phyloP scores from a whole-genome alignment of 2,329 filamentous ascomycete species.

The Neofusicoccum cordaticola region DNA sequence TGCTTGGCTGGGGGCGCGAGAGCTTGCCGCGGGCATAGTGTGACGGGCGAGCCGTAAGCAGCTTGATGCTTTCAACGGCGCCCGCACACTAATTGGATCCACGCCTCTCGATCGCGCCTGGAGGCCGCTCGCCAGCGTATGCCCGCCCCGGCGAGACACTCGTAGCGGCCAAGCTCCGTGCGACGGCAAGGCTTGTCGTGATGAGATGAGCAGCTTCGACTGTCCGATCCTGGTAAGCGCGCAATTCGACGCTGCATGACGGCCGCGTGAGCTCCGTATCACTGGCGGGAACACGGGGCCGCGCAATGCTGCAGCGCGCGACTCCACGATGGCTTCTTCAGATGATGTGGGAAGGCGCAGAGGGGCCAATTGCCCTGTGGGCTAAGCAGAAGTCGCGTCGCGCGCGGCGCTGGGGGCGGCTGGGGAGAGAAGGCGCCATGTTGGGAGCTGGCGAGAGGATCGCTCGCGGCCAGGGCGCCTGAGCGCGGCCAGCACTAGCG shows the following conservation, averaged over 20 bases:
- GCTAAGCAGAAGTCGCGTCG: not conserved
- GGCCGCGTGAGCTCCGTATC: conserved; percentile 4
- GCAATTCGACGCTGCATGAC: not conserved
- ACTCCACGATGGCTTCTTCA: not conserved
- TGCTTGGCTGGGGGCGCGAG: too few relatives aligned
- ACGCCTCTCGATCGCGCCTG: not conserved
- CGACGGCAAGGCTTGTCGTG: not conserved
- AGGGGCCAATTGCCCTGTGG: not conserved
- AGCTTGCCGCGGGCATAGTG: not conserved
- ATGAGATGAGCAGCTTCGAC: not conserved
- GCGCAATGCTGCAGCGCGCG: conserved; percentile 5
- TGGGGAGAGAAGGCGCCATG: not conserved
- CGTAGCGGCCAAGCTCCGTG: not conserved
- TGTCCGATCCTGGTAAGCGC: conserved; percentile 4
- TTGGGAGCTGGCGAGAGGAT: conserved; percentile 3
- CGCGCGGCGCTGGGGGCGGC: not conserved
- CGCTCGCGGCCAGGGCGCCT: conserved; percentile 2
- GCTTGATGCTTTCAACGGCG: conserved; percentile 6
- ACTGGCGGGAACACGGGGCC: not conserved
- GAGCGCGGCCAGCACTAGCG: not conserved
- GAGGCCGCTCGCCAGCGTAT: conserved; percentile 4
- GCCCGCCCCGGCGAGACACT: conserved; percentile 6
- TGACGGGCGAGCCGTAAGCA: not conserved
- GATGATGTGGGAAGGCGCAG: not conserved
- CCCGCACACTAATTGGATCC: not conserved